Conservation (phyloP, 768 basidiomycete species). For the Russula earlei region DNA sequence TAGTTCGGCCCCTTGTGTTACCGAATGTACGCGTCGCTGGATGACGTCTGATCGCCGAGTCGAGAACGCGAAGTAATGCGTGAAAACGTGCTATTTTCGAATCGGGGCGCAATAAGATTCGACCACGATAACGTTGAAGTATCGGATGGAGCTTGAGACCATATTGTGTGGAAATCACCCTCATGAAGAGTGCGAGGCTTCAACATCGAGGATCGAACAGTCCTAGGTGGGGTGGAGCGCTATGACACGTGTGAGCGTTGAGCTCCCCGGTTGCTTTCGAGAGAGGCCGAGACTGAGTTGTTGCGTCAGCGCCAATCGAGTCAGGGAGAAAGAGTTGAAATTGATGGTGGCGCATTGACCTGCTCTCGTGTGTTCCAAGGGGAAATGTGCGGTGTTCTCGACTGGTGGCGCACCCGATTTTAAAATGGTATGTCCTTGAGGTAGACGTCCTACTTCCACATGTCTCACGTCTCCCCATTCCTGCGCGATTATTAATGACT, state of each 20-base stretch:
- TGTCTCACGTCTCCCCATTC: not conserved
- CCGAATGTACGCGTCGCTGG: constrained; percentile 8
- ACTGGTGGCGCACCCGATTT: not conserved
- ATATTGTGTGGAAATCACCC: not conserved
- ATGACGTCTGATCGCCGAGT: constrained; percentile 9
- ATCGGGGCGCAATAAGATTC: not conserved
- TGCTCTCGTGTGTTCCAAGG: not conserved
- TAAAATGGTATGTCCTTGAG: not conserved
- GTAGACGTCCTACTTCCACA: not conserved
- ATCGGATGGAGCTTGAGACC: not conserved
- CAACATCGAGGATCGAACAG: not conserved
- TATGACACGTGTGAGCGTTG: constrained; percentile 1
- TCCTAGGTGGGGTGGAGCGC: not conserved
- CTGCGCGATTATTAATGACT: not conserved
- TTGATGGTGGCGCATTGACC: constrained; percentile 3
- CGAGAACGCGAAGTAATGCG: not conserved
- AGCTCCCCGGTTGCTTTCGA: not conserved
- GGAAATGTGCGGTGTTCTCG: constrained; percentile 3
- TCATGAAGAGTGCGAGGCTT: constrained; percentile 2
- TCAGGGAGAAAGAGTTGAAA: constrained; percentile 1
- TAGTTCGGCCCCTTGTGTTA: constrained; percentile 19
- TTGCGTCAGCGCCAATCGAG: constrained; percentile 4
- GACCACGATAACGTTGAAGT: not conserved
- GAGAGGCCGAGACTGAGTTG: constrained; percentile 2
- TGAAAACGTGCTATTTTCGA: not conserved